These are phyloP conservation scores for Aureobasidium sp. DNA, from an alignment of 2,329 filamentous ascomycete species.

Conservation along the genomic window DNA sequence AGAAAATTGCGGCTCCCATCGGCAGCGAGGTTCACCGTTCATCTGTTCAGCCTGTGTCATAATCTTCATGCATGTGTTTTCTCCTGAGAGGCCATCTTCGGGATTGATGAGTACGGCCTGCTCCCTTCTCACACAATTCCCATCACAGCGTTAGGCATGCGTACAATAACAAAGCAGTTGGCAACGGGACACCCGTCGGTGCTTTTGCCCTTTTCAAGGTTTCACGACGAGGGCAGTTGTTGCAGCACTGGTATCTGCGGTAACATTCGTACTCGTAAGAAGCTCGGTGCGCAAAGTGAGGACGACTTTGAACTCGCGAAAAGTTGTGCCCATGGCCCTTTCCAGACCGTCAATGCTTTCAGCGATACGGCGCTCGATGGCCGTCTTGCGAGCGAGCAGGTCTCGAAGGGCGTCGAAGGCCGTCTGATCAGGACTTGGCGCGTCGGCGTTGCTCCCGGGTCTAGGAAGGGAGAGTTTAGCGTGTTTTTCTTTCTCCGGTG, in stretches of 20 bases:
- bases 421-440: background rate
- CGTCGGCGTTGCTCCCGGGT: background rate
- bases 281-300: background rate
- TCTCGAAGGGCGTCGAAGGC: background rate
- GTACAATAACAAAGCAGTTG: background rate
- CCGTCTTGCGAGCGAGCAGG: background rate
- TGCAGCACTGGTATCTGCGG: background rate
- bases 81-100: background rate
- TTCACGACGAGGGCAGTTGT: background rate
- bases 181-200: background rate
- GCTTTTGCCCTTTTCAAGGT: background rate
- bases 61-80: background rate
- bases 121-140: background rate
- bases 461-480: background rate
- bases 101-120: background rate
- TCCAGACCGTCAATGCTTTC: background rate
- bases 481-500: background rate
- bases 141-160: background rate
- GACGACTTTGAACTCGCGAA: background rate
- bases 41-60: background rate
- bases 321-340: background rate
- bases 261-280: background rate
- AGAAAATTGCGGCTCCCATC: background rate
- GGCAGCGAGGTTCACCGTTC: background rate
- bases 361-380: slow-evolving; percentile 1